A percentile compares a stretch with the other conserved stretches of the same genome.
These are phyloP conservation scores for Trichocladium uniseriatum DNA, from an alignment of 495 filamentous ascomycete species.

Conservation along the genomic window DNA sequence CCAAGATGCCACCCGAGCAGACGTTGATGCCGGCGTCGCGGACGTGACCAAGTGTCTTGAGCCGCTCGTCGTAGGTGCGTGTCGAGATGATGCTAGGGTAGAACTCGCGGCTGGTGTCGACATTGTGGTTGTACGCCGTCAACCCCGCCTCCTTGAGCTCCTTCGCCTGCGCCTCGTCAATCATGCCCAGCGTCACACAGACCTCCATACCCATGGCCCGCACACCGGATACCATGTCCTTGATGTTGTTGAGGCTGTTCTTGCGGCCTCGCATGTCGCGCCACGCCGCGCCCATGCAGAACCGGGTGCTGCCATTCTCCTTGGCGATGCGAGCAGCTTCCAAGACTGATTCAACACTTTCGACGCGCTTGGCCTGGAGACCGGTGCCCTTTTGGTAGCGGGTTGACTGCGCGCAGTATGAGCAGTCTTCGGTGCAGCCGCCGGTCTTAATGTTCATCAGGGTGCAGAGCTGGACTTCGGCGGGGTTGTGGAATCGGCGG, in stretches of 20 bases:
- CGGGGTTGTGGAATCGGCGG: slow-evolving; percentile 69
- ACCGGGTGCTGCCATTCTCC: slow-evolving; percentile 69
- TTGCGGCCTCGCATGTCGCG: slow-evolving; percentile 84
- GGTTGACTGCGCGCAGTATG: slow-evolving; percentile 80
- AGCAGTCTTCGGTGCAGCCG: slow-evolving; percentile 79
- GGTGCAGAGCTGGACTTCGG: slow-evolving; percentile 77
- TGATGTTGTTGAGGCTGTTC: slow-evolving; percentile 64
- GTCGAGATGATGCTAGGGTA: slow-evolving; percentile 77
- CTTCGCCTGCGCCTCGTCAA: slow-evolving; percentile 63
- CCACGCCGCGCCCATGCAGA: slow-evolving; percentile 91
- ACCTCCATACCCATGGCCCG: slow-evolving; percentile 73
- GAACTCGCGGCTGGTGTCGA: slow-evolving; percentile 78
- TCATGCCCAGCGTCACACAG: slow-evolving; percentile 85
- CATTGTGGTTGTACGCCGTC: slow-evolving; percentile 85
- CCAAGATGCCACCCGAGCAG: slow-evolving; percentile 75
- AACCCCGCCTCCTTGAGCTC: slow-evolving; percentile 74
- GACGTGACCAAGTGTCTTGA: slow-evolving; percentile 64
- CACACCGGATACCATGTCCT: slow-evolving; percentile 71
- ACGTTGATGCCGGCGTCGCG: slow-evolving; percentile 76
- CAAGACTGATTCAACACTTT: slow-evolving; percentile 67
- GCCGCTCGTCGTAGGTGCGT: slow-evolving; percentile 70
- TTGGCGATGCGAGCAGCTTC: slow-evolving; percentile 65
- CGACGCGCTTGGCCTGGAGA: slow-evolving; percentile 66
- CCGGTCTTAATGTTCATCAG: slow-evolving; percentile 95
- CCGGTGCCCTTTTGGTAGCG: slow-evolving; percentile 72